These are phyloP conservation scores for Mitragyna speciosa DNA, from an alignment of 257 asterid species.

Conservation along the genomic window DNA sequence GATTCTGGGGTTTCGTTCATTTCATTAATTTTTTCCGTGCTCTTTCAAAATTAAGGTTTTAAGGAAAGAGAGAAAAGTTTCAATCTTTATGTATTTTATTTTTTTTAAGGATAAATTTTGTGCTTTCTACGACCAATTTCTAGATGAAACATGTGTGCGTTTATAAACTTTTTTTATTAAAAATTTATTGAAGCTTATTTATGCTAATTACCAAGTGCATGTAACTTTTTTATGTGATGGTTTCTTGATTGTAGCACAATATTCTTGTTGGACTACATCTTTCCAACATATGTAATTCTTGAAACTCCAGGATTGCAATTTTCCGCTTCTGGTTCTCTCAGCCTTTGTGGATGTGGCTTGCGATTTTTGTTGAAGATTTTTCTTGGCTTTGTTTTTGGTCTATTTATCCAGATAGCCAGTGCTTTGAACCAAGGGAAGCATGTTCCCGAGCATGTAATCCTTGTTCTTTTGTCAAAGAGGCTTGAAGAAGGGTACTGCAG, in stretches of 20 bases:
- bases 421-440: constrained; percentile 72
- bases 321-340: background rate
- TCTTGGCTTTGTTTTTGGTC: background rate
- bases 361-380: background rate
- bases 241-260: background rate
- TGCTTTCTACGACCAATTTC: background rate
- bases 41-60: too few relatives aligned
- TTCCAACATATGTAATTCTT: background rate
- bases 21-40: background rate
- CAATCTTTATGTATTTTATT: background rate
- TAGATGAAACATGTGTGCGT: background rate
- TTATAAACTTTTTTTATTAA: background rate
- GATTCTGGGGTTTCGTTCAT: background rate
- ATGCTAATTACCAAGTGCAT: background rate
- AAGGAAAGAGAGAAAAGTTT: background rate
- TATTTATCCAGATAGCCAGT: constrained; percentile 52
- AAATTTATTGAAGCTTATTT: background rate
- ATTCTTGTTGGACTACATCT: background rate
- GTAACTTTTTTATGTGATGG: background rate
- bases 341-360: background rate
- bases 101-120: background rate
- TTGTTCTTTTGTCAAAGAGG: constrained; percentile 72
- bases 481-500: constrained; percentile 78
- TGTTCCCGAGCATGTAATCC: constrained; percentile 75
- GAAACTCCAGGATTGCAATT: background rate